A percentile compares a stretch with the other conserved stretches of the same genome.
phyloP scores from a whole-genome alignment of 805 yeast species.

The Kodamaea hsintzibuensis region DNA sequence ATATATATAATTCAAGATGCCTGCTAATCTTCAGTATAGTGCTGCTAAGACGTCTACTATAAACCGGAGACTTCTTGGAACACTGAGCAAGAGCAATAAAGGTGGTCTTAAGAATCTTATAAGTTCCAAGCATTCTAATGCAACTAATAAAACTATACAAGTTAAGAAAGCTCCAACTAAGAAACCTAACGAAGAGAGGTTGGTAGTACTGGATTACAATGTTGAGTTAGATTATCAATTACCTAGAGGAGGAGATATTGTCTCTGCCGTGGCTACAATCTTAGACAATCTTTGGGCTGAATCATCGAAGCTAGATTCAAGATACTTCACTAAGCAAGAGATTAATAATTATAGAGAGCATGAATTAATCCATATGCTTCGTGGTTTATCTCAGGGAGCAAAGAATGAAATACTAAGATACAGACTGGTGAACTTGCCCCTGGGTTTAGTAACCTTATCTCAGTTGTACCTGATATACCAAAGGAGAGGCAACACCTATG shows the following conservation, averaged over 20 bases:
- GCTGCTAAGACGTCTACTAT: constrained; percentile 43
- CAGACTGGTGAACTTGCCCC: constrained; percentile 36
- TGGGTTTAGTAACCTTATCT: constrained; percentile 40
- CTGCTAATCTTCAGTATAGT: constrained; percentile 29
- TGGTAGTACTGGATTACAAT: constrained; percentile 32
- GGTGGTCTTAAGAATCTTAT: not conserved
- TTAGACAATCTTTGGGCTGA: constrained; percentile 42
- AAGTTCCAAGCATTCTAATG: constrained; percentile 4
- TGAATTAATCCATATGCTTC: constrained; percentile 33
- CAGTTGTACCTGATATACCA: constrained; percentile 53
- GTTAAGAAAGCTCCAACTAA: not conserved
- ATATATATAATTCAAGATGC: constrained; percentile 5
- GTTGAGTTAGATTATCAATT: constrained; percentile 42
- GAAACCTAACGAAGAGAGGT: not conserved
- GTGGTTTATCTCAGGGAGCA: constrained; percentile 32
- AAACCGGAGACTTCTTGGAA: constrained; percentile 18
- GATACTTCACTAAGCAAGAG: constrained; percentile 20
- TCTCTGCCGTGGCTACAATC: constrained; percentile 33
- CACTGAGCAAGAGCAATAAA: constrained; percentile 8
- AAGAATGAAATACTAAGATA: constrained; percentile 41
- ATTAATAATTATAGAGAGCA: constrained; percentile 16
- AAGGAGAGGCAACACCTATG: constrained; percentile 47
- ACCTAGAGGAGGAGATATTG: constrained; percentile 28
- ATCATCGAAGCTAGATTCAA: constrained; percentile 25
- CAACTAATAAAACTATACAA: constrained; percentile 8